Percentiles rank a stretch among this genome's conserved stretches.
Conservation (phyloP, 2,329 filamentous ascomycete genomes). For the Chaetothyriales sp. region DNA sequence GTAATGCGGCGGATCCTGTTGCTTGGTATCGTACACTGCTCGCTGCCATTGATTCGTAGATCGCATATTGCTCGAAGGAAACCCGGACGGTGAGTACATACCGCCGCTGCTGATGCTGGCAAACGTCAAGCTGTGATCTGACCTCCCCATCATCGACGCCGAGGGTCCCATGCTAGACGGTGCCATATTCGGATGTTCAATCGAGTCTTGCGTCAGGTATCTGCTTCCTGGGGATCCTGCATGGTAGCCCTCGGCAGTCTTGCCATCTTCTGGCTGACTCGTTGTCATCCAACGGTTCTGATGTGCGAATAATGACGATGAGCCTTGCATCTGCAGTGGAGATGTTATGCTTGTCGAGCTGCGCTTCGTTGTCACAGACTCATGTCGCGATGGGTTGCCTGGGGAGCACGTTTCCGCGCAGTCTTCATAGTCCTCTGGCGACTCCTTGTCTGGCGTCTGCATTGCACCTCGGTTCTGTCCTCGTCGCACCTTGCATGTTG, state of each 20-base stretch:
- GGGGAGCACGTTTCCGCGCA: background rate
- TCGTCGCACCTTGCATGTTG: constrained; percentile 34
- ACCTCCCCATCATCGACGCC: background rate
- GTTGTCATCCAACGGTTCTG: constrained; percentile 16
- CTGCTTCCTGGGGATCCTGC: background rate
- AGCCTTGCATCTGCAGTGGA: constrained; percentile 12
- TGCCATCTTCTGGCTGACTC: background rate
- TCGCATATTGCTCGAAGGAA: constrained; percentile 1
- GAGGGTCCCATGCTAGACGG: background rate
- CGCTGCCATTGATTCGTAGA: background rate
- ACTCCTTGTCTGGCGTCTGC: constrained; percentile 7
- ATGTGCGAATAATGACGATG: constrained; percentile 11
- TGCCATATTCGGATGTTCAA: background rate
- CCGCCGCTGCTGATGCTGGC: background rate
- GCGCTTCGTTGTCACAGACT: constrained; percentile 4
- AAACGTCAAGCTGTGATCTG: background rate
- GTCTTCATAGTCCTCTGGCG: constrained; percentile 2
- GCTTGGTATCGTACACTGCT: background rate
- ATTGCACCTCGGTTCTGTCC: constrained; percentile 20
- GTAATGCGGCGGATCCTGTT: background rate
- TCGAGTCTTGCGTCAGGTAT: background rate
- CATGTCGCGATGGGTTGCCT: constrained; percentile 3
- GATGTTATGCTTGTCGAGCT: constrained; percentile 2
- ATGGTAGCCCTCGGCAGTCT: background rate
- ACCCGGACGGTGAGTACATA: background rate